A percentile compares a stretch with the other conserved stretches of the same genome.
These are phyloP conservation scores for Antonospora locustae DNA, from an alignment of 371 early-diverging fungal genomes.

Conservation along the genomic window DNA sequence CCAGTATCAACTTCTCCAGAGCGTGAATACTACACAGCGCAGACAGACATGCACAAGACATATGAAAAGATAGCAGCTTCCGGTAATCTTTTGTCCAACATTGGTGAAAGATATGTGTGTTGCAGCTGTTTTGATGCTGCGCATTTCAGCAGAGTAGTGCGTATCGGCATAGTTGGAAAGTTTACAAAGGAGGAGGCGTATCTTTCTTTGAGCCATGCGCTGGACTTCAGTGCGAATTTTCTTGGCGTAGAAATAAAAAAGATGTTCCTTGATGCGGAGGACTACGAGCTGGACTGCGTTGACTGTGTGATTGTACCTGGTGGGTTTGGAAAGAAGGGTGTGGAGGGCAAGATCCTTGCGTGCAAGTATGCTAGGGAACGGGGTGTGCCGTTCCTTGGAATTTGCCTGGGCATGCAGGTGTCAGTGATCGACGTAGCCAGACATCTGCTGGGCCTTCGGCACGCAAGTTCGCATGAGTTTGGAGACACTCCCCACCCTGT, in stretches of 20 bases:
- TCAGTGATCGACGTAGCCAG: conserved; percentile 93
- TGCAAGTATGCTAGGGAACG: conserved; percentile 90
- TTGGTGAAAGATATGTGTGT: too few relatives aligned
- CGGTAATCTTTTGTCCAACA: too few relatives aligned
- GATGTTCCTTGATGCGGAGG: too few relatives aligned
- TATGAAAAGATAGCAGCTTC: too few relatives aligned
- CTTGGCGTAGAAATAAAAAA: too few relatives aligned
- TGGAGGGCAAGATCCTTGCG: conserved; percentile 87
- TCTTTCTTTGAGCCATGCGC: conserved; percentile 79
- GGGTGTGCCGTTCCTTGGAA: conserved; percentile 88
- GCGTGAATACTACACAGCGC: too few relatives aligned
- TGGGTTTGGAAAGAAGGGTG: conserved; percentile 89
- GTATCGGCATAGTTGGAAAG: conserved; percentile 84
- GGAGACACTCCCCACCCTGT: conserved; percentile 19
- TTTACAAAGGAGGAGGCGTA: conserved; percentile 85
- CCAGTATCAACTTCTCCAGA: too few relatives aligned
- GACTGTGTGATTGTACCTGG: conserved; percentile 95
- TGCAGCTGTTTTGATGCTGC: conserved; percentile 59
- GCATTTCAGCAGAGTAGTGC: conserved; percentile 56
- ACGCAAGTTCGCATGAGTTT: conserved; percentile 53
- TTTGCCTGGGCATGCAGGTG: conserved; percentile 93
- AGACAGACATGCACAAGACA: too few relatives aligned
- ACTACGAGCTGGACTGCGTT: conserved; percentile 10
- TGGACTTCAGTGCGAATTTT: conserved; percentile 66
- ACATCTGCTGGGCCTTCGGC: conserved; percentile 67